Conservation (phyloP, 1,139 yeast species). For the Pneumocystis oryctolagi region DNA sequence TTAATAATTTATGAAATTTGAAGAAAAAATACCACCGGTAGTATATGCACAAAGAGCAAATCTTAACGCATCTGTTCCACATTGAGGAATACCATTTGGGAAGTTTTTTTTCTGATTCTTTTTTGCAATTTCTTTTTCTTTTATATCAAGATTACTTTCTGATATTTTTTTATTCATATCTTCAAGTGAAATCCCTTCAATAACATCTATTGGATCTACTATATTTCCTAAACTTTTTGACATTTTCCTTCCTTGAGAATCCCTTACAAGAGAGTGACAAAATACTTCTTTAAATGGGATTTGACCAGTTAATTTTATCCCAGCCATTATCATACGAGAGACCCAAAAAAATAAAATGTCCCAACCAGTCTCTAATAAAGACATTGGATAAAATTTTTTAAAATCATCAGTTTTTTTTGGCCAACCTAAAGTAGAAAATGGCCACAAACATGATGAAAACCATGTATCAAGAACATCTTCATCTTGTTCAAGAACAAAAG, state of each 20-base stretch:
- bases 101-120: slow-evolving; percentile 79
- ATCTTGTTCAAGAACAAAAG: slow-evolving; percentile 74
- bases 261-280: slow-evolving; percentile 96
- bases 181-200: slow-evolving; percentile 69
- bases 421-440: slow-evolving; percentile 93
- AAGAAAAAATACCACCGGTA: slow-evolving; percentile 48
- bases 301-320: slow-evolving; percentile 76
- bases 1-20: not conserved
- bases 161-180: slow-evolving; percentile 63
- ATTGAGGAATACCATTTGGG: slow-evolving; percentile 96
- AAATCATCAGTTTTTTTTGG: slow-evolving; percentile 63
- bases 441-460: slow-evolving; percentile 98
- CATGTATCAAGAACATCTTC: slow-evolving; percentile 97
- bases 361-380: slow-evolving; percentile 97
- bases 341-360: slow-evolving; percentile 99
- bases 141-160: slow-evolving; percentile 76
- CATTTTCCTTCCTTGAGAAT: slow-evolving; percentile 98
- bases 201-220: slow-evolving; percentile 87
- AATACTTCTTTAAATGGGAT: slow-evolving; percentile 92
- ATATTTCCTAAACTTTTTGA: slow-evolving; percentile 95
- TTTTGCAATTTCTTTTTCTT: slow-evolving; percentile 74
- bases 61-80: slow-evolving; percentile 98
- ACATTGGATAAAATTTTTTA: slow-evolving; percentile 72
- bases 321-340: slow-evolving; percentile 85
- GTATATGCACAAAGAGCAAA: slow-evolving; percentile 97